Percentiles rank a stretch among this genome's conserved stretches.
Evolutionary conservation across 1,139 yeast species (phyloP).

Genomic region (Nakaseomyces sp.): DNA sequence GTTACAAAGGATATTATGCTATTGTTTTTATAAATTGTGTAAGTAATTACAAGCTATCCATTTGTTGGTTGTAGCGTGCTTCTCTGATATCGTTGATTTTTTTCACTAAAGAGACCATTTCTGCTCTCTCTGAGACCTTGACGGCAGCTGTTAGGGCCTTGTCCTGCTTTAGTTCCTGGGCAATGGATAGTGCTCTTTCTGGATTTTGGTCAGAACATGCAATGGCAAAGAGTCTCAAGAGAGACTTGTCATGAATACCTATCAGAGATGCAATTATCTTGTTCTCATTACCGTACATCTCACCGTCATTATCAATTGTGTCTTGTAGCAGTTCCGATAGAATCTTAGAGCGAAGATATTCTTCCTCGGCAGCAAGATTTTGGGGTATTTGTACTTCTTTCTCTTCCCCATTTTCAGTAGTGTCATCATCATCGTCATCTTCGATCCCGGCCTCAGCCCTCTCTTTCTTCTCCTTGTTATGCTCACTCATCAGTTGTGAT

Average conservation of each 20-base stretch:
- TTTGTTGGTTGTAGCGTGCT: constrained; percentile 37
- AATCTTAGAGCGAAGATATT: constrained; percentile 34
- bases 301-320: constrained; percentile 35
- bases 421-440: constrained; percentile 32
- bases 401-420: constrained; percentile 32
- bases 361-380: constrained; percentile 34
- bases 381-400: constrained; percentile 27
- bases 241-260: constrained; percentile 56
- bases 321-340: constrained; percentile 33
- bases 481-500: constrained; percentile 24
- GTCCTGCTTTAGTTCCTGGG: constrained; percentile 60
- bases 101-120: constrained; percentile 53
- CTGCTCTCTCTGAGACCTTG: constrained; percentile 75
- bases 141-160: constrained; percentile 77
- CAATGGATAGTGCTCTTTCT: constrained; percentile 63
- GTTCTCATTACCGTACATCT: constrained; percentile 34
- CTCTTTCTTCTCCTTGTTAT: constrained; percentile 28
- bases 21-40: too few species aligned
- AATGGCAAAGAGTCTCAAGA: constrained; percentile 66
- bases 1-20: too few species aligned
- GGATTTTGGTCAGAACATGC: constrained; percentile 63
- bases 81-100: constrained; percentile 62
- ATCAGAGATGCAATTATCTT: constrained; percentile 46
- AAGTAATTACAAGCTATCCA: constrained; percentile 14
- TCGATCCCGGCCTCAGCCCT: constrained; percentile 27